phyloP scores from a whole-genome alignment of 2,329 filamentous ascomycete species.

The Aspergillus caelatus region DNA sequence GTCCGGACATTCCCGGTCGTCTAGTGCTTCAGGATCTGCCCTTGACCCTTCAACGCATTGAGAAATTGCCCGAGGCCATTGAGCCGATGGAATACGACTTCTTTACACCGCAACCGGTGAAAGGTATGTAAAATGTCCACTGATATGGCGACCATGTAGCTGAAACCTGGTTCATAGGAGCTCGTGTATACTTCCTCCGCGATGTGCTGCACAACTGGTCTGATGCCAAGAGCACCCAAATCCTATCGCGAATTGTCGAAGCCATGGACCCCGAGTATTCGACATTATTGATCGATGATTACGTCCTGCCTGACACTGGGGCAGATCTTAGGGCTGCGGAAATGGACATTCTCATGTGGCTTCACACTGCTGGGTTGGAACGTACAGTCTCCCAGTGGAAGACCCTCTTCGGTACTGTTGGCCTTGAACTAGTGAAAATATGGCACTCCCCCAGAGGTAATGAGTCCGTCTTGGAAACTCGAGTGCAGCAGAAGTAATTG shows the following conservation, averaged over 20 bases:
- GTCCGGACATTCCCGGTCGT: slow-evolving; percentile 41
- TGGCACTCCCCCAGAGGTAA: slow-evolving; percentile 9
- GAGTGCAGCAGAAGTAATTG: not conserved
- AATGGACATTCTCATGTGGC: slow-evolving; percentile 49
- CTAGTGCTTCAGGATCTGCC: slow-evolving; percentile 54
- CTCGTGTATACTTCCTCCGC: slow-evolving; percentile 38
- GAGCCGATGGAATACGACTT: slow-evolving; percentile 49
- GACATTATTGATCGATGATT: slow-evolving; percentile 48
- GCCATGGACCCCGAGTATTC: slow-evolving; percentile 43
- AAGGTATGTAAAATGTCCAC: slow-evolving; percentile 29
- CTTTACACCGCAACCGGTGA: slow-evolving; percentile 48
- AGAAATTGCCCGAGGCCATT: slow-evolving; percentile 18
- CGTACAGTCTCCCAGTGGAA: slow-evolving; percentile 43
- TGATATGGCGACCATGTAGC: not conserved
- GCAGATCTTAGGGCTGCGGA: slow-evolving; percentile 28
- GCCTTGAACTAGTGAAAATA: slow-evolving; percentile 29
- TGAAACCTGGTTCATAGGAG: slow-evolving; percentile 18
- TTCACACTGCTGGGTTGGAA: slow-evolving; percentile 36
- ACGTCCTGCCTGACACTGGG: slow-evolving; percentile 39
- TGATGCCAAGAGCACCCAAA: slow-evolving; percentile 28
- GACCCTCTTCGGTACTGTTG: slow-evolving; percentile 31
- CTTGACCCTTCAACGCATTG: slow-evolving; percentile 32
- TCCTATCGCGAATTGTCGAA: slow-evolving; percentile 26
- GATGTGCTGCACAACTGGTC: slow-evolving; percentile 38
- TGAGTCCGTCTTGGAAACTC: not conserved